Evolutionary conservation across 2,329 filamentous ascomycete species (phyloP).

Genomic region (Zelopaecilomyces penicillatus): DNA sequence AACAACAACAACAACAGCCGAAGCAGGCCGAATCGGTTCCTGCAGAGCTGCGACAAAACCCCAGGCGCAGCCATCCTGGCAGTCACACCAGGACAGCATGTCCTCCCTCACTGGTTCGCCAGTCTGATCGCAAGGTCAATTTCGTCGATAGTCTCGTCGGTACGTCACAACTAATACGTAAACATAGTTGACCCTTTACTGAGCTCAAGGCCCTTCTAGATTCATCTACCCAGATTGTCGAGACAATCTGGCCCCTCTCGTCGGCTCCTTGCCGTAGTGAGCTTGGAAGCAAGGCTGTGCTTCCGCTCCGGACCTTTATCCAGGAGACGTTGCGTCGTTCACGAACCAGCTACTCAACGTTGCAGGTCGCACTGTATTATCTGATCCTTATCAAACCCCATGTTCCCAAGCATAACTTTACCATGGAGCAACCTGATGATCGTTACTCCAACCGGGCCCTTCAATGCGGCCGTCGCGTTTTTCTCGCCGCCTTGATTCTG

Average conservation of each 20-base stretch:
- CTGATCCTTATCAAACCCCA: conserved; percentile 87
- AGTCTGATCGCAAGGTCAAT: conserved; percentile 85
- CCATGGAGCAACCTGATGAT: conserved; percentile 73
- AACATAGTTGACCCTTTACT: conserved; percentile 17
- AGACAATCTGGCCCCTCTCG: conserved; percentile 92
- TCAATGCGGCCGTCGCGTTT: conserved; percentile 96
- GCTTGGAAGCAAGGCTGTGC: conserved; percentile 63
- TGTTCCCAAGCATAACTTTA: conserved; percentile 76
- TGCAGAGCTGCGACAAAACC: conserved; percentile 56
- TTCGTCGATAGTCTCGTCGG: conserved; percentile 97
- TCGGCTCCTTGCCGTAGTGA: conserved; percentile 70
- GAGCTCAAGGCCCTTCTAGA: conserved; percentile 48
- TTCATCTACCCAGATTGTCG: conserved; percentile 93
- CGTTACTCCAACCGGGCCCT: conserved; percentile 67
- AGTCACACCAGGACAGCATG: conserved; percentile 48
- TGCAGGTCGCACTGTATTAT: conserved; percentile 96
- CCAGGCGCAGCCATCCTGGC: conserved; percentile 48
- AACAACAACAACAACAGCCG: conserved; percentile 12
- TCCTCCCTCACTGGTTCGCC: conserved; percentile 71
- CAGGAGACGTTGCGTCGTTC: conserved; percentile 94
- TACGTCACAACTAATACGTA: conserved; percentile 51
- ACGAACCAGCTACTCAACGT: conserved; percentile 91
- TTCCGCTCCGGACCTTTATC: conserved; percentile 91
- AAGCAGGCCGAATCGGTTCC: conserved; percentile 39
- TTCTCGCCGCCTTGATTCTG: conserved; percentile 85